Percentiles rank a stretch among this genome's conserved stretches.
Conservation (phyloP, 2,329 filamentous ascomycete genomes). For the Penicillium thymicola region DNA sequence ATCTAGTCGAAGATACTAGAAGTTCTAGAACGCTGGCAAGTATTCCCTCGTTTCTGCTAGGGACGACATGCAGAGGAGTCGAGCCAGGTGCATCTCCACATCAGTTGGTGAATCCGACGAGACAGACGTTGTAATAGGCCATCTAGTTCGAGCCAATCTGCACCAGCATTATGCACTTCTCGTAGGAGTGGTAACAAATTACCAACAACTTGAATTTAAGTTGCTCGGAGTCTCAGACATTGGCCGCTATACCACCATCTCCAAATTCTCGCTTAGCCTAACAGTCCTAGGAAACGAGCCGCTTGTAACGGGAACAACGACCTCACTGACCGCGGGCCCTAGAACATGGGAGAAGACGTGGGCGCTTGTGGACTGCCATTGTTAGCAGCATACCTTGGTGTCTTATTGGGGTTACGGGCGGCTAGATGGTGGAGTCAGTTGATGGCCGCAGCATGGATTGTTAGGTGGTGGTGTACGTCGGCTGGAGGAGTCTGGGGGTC, state of each 20-base stretch:
- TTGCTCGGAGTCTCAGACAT: constrained; percentile 12
- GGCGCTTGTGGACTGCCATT: constrained; percentile 28
- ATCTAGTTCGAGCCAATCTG: constrained; percentile 18
- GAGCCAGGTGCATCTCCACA: constrained; percentile 30
- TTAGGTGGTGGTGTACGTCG: constrained; percentile 34
- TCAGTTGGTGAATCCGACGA: constrained; percentile 20
- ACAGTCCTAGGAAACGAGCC: constrained; percentile 20
- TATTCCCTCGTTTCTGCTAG: constrained; percentile 31
- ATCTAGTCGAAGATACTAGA: constrained; percentile 22
- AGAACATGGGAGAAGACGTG: constrained; percentile 24
- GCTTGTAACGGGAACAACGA: constrained; percentile 32
- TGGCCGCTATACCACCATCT: constrained; percentile 25
- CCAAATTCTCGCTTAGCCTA: constrained; percentile 24
- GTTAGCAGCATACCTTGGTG: constrained; percentile 30
- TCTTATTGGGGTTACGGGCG: constrained; percentile 30
- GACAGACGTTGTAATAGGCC: background rate
- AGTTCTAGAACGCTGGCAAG: constrained; percentile 17
- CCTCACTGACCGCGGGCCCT: constrained; percentile 27
- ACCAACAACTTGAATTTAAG: constrained; percentile 1
- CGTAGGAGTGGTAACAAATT: constrained; percentile 19
- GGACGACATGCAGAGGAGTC: constrained; percentile 30
- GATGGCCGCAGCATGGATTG: constrained; percentile 22
- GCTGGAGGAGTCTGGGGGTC: constrained; percentile 34
- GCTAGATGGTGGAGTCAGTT: constrained; percentile 32
- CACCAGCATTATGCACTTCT: constrained; percentile 24